Conservation (phyloP, 345 rosid genomes). For the Angophora floribunda region DNA sequence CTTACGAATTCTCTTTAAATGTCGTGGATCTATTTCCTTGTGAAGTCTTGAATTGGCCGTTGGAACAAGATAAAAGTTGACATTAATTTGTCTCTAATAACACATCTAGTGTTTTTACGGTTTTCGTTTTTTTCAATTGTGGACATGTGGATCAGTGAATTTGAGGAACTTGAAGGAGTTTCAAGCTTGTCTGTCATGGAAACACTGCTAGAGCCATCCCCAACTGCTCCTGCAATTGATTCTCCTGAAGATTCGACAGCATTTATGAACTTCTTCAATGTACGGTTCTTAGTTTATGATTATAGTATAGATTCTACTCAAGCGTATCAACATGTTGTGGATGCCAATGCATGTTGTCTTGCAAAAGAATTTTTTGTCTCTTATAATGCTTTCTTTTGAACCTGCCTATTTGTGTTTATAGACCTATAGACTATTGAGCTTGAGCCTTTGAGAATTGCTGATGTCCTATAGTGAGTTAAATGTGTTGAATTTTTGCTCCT, state of each 20-base stretch:
- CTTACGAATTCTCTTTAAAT: background rate
- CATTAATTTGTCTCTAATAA: background rate
- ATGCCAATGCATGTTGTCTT: background rate
- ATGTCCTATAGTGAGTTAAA: background rate
- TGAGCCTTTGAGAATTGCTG: background rate
- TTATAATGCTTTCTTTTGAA: background rate
- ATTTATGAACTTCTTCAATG: conserved; percentile 53
- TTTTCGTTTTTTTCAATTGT: background rate
- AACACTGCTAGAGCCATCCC: conserved; percentile 50
- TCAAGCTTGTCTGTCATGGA: conserved; percentile 50
- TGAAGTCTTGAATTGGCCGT: background rate
- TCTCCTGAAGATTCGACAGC: conserved; percentile 35
- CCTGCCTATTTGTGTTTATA: background rate
- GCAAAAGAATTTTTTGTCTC: background rate
- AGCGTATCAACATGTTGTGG: background rate
- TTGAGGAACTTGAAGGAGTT: conserved; percentile 60
- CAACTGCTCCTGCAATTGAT: conserved; percentile 23
- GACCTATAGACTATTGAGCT: background rate
- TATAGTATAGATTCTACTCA: background rate
- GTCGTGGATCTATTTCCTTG: background rate
- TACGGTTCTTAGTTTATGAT: conserved; percentile 5
- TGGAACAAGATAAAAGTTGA: background rate
- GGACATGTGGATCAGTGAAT: conserved; percentile 24
- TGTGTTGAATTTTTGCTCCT: background rate
- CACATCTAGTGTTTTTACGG: background rate